Conservation (phyloP, 179 eudicot genomes). For the Spergularia azorica region DNA sequence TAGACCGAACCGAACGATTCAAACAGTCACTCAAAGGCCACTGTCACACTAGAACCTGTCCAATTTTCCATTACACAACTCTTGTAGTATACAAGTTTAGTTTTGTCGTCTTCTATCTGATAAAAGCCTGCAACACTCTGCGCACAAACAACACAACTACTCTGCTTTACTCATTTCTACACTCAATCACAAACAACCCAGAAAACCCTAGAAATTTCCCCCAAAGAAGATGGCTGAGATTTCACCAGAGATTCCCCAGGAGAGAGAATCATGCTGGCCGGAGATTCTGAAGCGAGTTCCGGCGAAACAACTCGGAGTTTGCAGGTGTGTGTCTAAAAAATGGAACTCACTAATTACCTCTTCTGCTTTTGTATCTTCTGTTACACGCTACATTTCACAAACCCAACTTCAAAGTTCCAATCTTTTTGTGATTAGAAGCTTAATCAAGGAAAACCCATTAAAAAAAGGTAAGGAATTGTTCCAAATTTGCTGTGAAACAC, state of each 20-base stretch:
- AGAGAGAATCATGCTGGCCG: constrained; percentile 6
- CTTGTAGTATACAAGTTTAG: background rate
- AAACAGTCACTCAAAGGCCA: no score
- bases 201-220: background rate
- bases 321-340: constrained; percentile 6
- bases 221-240: background rate
- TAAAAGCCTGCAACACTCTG: background rate
- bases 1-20: no score
- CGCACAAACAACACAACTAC: background rate
- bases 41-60: no score
- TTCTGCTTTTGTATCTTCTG: background rate
- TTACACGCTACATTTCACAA: background rate
- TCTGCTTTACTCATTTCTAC: constrained; percentile 13
- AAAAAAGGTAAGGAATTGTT: background rate
- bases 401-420: background rate
- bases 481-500: constrained; percentile 1
- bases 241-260: background rate
- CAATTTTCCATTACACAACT: background rate
- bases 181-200: background rate
- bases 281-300: constrained; percentile 13
- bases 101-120: background rate
- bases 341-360: constrained; percentile 4
- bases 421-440: constrained; percentile 1
- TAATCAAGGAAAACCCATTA: background rate
- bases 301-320: background rate